Evolutionary conservation across 257 asterid species (phyloP).

Genomic region (Petrea volubilis): DNA sequence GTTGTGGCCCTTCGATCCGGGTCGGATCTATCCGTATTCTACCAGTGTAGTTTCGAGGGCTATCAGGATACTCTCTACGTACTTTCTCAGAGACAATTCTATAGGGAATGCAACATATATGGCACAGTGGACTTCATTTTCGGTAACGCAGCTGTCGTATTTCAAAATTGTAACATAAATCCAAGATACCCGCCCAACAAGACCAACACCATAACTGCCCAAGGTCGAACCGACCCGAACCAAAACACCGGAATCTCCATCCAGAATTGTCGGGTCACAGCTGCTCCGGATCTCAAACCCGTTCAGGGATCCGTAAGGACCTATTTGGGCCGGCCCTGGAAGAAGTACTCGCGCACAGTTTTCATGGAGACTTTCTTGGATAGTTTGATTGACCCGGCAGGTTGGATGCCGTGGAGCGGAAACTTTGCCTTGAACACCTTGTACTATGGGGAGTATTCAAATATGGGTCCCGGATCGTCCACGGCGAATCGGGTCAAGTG

Average conservation of each 20-base stretch:
- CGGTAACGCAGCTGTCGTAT: slow-evolving; percentile 82
- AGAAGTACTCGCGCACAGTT: slow-evolving; percentile 67
- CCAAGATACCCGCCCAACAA: slow-evolving; percentile 67
- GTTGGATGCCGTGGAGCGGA: slow-evolving; percentile 94
- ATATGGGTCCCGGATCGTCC: slow-evolving; percentile 82
- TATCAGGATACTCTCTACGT: slow-evolving; percentile 88
- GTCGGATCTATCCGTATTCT: slow-evolving; percentile 72
- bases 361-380: slow-evolving; percentile 65
- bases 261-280: slow-evolving; percentile 55
- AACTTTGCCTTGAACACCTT: slow-evolving; percentile 67
- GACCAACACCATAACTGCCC: slow-evolving; percentile 79
- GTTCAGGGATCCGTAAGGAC: slow-evolving; percentile 64
- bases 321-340: slow-evolving; percentile 90
- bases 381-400: slow-evolving; percentile 61
- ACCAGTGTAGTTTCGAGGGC: slow-evolving; percentile 83
- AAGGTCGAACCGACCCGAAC: slow-evolving; percentile 75
- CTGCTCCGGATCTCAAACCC: slow-evolving; percentile 58
- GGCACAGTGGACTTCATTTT: slow-evolving; percentile 90
- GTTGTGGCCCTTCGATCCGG: slow-evolving; percentile 88
- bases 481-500: slow-evolving; percentile 69
- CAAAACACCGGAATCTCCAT: slow-evolving; percentile 85
- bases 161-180: slow-evolving; percentile 75
- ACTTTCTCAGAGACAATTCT: slow-evolving; percentile 70
- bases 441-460: slow-evolving; percentile 79
- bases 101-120: slow-evolving; percentile 66